Base-by-base conservation (phyloP, 306 rosid species). In the Bauhinia variegata region DNA sequence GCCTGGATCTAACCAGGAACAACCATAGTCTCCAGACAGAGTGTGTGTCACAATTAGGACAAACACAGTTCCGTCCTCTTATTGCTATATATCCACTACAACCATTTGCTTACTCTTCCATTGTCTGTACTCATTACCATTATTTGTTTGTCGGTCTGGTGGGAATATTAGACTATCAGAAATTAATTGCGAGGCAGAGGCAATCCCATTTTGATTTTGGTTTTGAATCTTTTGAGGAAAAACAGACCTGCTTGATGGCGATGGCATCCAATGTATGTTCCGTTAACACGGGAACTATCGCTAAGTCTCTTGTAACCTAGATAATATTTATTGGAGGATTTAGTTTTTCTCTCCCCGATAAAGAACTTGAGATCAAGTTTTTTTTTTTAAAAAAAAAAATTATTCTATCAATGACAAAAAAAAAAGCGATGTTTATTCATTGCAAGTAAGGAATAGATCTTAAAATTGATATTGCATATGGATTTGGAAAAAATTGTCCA, bases 71-170 rank as follows among this genome's bases (percentile, higher is more conserved):
- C 41, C 14, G 15, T 68, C 72, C 69, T 68, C 61, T 74, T 63
- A 46, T 38, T 56, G 55, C 5, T 30, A n/a, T n/a, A n/a, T n/a
- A 39, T 38, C 60, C 77, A 78, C 61, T 48, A 28, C 1, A 46
- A 61, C 41, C 39, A 38, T 60, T 23, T 41, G 32, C 68, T 70
- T 33, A 37, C 54, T 32, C 66, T 54, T 75, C 16, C 65, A 16
- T 36, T 36, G 28, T 36, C 41, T 60, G 71, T 23, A 23, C 28
- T 67, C 54, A 66, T 7, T 37, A 23, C 78, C 68, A 80, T 71
- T 75, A 75, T 71, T 67, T 62, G 38, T 62, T 67, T 69, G 73
- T 75, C 78, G 71, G 81, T 75, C 78, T 65, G 46, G 54, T 44
- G 50, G 37, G 54, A 28, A 16, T 58, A 50, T 54, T 28, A 30